Percentiles rank a stretch among this genome's conserved stretches.
phyloP scores from a whole-genome alignment of 176 grass and related monocot species.

The Ensete glaucum region DNA sequence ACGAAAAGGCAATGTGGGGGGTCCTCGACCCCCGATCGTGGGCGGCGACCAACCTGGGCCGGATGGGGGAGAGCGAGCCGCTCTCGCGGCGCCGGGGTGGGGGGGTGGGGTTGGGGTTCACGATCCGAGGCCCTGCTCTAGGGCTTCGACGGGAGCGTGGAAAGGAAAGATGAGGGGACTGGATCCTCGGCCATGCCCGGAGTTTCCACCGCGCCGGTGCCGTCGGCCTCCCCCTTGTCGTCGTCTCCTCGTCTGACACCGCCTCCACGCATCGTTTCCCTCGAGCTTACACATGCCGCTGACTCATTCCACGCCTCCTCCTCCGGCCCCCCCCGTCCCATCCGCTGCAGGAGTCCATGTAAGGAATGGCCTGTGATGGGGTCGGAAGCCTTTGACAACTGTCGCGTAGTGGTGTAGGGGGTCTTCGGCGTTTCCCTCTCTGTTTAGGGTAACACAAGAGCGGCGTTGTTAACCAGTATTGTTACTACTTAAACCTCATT shows the following conservation, averaged over 20 bases:
- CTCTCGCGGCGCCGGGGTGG: no score
- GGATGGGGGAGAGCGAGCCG: background rate
- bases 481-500: no score
- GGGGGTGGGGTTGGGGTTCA: no score
- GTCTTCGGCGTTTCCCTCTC: background rate
- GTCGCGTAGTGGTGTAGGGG: no score
- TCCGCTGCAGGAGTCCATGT: slow-evolving; percentile 1
- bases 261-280: slow-evolving; percentile 32
- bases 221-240: slow-evolving; percentile 34
- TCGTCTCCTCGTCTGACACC: slow-evolving; percentile 23
- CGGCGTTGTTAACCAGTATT: no score
- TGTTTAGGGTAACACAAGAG: background rate
- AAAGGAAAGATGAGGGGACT: background rate
- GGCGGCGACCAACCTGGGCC: background rate
- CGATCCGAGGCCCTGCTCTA: background rate
- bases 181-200: background rate
- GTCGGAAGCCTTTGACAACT: no score
- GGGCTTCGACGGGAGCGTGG: background rate
- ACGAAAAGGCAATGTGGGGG: background rate
- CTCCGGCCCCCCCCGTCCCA: background rate
- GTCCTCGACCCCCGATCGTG: background rate
- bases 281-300: slow-evolving; percentile 41
- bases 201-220: slow-evolving; percentile 2
- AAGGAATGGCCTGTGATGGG: background rate
- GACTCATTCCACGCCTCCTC: background rate